Evolutionary conservation across 176 grass and related monocot species (phyloP), one percentile per base, ranked within the genome.

Genomic region (Aegilops longissima): DNA sequence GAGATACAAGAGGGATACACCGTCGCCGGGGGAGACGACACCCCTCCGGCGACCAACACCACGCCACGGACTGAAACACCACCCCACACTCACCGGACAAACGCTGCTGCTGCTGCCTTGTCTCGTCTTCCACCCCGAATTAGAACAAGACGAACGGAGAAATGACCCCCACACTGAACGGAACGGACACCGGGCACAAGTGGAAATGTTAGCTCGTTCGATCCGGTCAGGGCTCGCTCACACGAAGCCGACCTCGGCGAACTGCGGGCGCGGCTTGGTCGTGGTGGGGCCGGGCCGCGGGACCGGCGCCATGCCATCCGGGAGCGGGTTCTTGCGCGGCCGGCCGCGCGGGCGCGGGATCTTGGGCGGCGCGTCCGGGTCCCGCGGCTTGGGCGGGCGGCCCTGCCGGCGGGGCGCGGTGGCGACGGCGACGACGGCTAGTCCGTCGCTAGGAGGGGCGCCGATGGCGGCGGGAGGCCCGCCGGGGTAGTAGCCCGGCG

Each of bases 221-320:
- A 67, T 18, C 23, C 65, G 64, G 40, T 9, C 36, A 20, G 4
- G 59, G 4, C 12, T 10, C 11, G 38, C 16, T 96, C 90, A 96
- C 35, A 97, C 94, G 89, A 97, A 97, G 61, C 94, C 94, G 52
- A 97, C 94, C 82, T 97, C 94, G 70, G 92, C 90, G 91, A 97
- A 92, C 80, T 90, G 90, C 31, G 92, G 75, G 70, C 92, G 84
- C 21, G 89, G 70, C 76, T 97, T 97, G 40, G 90, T 72, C 25
- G 94, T 62, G 70, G 79, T 58, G 70, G 87, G 14, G 44, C 83
- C 83, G 12, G 75, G 80, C 42, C 85, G 75, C 81, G 81, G 76
- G 59, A 61, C 85, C 56, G 65, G 90, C 58, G 8, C 80, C 86
- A 92, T 89, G 61, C 85, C 91, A 13, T 86, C 91, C 4, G 84